A percentile compares a stretch with the other conserved stretches of the same genome.
These are phyloP conservation scores for Tetradesmus obliquus DNA, from an alignment of 139 green algal genomes.

Conservation along the genomic window DNA sequence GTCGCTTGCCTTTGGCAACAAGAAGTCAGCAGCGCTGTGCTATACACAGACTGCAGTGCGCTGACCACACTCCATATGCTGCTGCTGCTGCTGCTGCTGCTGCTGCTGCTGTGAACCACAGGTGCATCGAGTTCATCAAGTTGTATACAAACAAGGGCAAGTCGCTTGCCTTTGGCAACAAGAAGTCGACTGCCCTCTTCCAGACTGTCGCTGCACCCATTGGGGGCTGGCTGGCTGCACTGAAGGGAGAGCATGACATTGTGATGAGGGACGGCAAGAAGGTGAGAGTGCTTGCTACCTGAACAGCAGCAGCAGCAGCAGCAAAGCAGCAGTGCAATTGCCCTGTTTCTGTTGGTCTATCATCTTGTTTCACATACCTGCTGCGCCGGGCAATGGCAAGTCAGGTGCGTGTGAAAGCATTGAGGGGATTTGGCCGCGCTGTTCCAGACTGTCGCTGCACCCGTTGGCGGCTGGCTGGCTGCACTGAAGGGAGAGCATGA, in stretches of 20 bases:
- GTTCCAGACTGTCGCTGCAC: not conserved
- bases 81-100: not conserved
- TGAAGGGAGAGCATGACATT: slow-evolving; percentile 11
- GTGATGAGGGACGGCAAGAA: not conserved
- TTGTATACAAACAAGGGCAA: slow-evolving; percentile 43
- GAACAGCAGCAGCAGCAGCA: not conserved
- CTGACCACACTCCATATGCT: not conserved
- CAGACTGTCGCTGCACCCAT: not conserved
- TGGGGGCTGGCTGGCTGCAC: slow-evolving; percentile 3
- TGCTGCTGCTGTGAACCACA: not conserved
- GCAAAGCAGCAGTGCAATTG: not conserved
- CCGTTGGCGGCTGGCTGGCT: slow-evolving; percentile 26
- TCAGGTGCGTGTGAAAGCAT: not conserved
- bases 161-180: slow-evolving; percentile 23
- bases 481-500: not conserved
- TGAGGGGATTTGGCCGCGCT: not conserved
- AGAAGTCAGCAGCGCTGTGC: not conserved
- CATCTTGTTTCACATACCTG: no score
- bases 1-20: slow-evolving; percentile 23
- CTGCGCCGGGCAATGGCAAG: not conserved
- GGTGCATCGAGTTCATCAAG: slow-evolving; percentile 45
- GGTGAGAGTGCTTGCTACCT: not conserved
- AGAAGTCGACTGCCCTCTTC: not conserved
- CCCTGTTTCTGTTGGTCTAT: no score
- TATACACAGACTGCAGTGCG: not conserved